Conservation (phyloP, 2,329 filamentous ascomycete genomes). For the Phoma sp. region DNA sequence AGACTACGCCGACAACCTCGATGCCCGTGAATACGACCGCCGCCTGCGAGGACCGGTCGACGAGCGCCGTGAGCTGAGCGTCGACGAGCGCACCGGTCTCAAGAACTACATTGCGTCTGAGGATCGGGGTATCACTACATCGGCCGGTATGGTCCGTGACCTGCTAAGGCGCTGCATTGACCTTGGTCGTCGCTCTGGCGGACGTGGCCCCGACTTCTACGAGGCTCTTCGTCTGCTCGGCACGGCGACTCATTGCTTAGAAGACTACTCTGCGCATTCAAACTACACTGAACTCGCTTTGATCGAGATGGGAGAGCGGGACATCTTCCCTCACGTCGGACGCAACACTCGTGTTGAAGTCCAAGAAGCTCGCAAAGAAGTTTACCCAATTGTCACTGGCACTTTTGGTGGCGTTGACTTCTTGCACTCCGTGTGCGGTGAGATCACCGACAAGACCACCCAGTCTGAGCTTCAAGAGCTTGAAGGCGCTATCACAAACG, state of each 20-base stretch:
- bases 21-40: slow-evolving; percentile 81
- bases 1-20: slow-evolving; percentile 86
- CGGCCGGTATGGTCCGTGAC: slow-evolving; percentile 75
- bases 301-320: slow-evolving; percentile 81
- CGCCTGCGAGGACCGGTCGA: slow-evolving; percentile 83
- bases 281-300: slow-evolving; percentile 91
- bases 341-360: slow-evolving; percentile 73
- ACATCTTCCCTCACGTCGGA: slow-evolving; percentile 88
- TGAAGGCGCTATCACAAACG: slow-evolving; percentile 76
- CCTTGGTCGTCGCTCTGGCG: slow-evolving; percentile 76
- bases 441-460: slow-evolving; percentile 84
- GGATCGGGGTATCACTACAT: slow-evolving; percentile 77
- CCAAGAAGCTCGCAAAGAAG: slow-evolving; percentile 66
- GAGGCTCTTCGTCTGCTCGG: slow-evolving; percentile 87
- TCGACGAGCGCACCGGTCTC: slow-evolving; percentile 71
- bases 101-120: slow-evolving; percentile 98
- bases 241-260: slow-evolving; percentile 87
- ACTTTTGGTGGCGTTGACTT: slow-evolving; percentile 97
- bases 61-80: slow-evolving; percentile 75
- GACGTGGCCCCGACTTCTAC: slow-evolving; percentile 78
- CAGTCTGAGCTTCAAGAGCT: slow-evolving; percentile 91
- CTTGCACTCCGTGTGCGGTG: slow-evolving; percentile 81
- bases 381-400: slow-evolving; percentile 86
- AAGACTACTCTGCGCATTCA: slow-evolving; percentile 89
- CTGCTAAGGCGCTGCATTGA: slow-evolving; percentile 78